A percentile compares a stretch with the other conserved stretches of the same genome.
Conservation (phyloP, 495 filamentous ascomycete species). For the Niebla homalea region DNA sequence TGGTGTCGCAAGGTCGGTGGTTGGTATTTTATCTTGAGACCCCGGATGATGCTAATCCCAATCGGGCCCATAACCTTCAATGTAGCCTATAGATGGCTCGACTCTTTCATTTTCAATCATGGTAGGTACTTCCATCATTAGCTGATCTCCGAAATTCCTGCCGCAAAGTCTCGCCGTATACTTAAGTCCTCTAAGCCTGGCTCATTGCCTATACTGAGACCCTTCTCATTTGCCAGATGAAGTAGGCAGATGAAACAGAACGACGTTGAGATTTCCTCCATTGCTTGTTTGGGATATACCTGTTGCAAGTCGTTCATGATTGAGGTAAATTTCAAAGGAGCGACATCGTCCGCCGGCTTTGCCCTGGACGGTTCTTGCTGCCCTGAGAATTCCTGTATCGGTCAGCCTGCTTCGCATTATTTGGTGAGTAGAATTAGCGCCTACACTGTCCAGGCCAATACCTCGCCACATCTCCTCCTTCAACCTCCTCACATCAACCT, state of each 20-base stretch:
- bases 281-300: constrained; percentile 69
- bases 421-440: background rate
- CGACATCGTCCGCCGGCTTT: constrained; percentile 23
- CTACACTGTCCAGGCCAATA: constrained; percentile 48
- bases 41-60: background rate
- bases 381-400: background rate
- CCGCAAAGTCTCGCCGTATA: constrained; percentile 13
- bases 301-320: constrained; percentile 79
- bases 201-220: constrained; percentile 34
- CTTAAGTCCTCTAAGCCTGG: constrained; percentile 16
- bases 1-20: too few species aligned
- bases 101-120: background rate
- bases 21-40: too few species aligned
- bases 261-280: constrained; percentile 91
- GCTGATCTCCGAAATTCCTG: constrained; percentile 11
- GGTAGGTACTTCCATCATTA: background rate
- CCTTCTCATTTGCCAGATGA: constrained; percentile 95
- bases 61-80: background rate
- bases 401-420: constrained; percentile 1
- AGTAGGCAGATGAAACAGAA: constrained; percentile 96
- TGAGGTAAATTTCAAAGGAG: constrained; percentile 65
- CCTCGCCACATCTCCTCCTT: constrained; percentile 96
- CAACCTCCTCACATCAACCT: constrained; percentile 89
- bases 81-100: background rate
- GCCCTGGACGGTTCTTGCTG: background rate